These are phyloP conservation scores for Arabis alpina DNA, from an alignment of 345 rosid genomes.

Conservation along the genomic window DNA sequence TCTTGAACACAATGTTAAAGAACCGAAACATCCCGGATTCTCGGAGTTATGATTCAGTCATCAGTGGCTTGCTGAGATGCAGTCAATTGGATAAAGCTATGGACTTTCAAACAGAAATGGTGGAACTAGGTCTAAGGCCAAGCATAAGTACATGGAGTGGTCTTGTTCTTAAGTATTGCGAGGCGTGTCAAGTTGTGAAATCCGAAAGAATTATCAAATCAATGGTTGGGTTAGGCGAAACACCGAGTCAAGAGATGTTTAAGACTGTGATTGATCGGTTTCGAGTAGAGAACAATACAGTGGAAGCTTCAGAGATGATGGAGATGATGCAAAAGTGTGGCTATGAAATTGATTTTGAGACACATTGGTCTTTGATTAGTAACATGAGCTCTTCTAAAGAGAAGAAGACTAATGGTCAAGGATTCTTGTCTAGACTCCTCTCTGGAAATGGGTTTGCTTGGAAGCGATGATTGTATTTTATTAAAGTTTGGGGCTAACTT, in stretches of 20 bases:
- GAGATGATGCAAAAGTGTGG: conserved; percentile 67
- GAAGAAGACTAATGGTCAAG: conserved; percentile 47
- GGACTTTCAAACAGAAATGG: conserved; percentile 70
- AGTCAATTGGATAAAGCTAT: conserved; percentile 52
- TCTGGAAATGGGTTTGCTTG: conserved; percentile 64
- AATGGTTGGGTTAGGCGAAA: conserved; percentile 54
- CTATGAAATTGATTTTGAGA: conserved; percentile 66
- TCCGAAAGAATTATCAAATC: conserved; percentile 60
- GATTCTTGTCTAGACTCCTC: conserved; percentile 77
- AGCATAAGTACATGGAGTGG: conserved; percentile 53
- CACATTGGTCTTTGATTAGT: conserved; percentile 84
- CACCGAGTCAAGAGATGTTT: conserved; percentile 65
- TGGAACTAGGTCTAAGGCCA: conserved; percentile 57
- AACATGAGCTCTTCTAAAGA: conserved; percentile 53
- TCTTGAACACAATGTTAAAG: conserved; percentile 68
- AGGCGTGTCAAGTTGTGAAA: conserved; percentile 51
- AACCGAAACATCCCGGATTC: conserved; percentile 53
- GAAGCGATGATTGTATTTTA: conserved; percentile 14
- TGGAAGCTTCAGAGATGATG: conserved; percentile 65
- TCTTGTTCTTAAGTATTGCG: conserved; percentile 50
- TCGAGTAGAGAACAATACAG: conserved; percentile 54
- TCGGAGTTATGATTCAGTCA: conserved; percentile 62
- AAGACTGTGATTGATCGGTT: conserved; percentile 53
- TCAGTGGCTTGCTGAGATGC: conserved; percentile 49
- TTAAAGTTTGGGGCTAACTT: conserved; percentile 6